These are phyloP conservation scores for Lachnellula occidentalis DNA, from an alignment of 2,329 filamentous ascomycete species.

Conservation along the genomic window DNA sequence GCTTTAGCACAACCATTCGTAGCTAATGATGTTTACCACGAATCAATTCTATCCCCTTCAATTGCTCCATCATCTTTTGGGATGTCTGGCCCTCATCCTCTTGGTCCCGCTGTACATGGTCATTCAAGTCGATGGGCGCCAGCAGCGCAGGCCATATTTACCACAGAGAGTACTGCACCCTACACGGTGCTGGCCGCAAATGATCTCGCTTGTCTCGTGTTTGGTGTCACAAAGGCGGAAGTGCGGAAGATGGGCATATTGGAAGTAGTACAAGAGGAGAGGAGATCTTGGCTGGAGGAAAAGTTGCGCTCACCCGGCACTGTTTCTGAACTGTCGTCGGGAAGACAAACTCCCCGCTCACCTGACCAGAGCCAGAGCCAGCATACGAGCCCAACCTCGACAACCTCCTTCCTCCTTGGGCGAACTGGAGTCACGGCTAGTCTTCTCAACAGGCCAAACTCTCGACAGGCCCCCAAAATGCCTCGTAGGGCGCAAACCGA, in stretches of 20 bases:
- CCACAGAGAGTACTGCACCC: conserved; percentile 81
- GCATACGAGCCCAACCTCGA: conserved; percentile 30
- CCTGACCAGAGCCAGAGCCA: conserved; percentile 19
- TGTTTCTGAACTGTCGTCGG: conserved; percentile 32
- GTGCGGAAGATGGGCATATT: conserved; percentile 92
- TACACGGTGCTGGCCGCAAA: conserved; percentile 98
- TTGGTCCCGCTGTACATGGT: conserved; percentile 65
- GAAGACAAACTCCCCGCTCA: conserved; percentile 18
- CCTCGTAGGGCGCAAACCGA: conserved; percentile 58
- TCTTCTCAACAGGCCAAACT: conserved; percentile 68
- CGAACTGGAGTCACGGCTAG: conserved; percentile 69
- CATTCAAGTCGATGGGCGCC: conserved; percentile 88
- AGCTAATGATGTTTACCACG: conserved; percentile 23
- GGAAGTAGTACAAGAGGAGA: conserved; percentile 87
- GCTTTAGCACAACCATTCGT: conserved; percentile 71
- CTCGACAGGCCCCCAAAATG: conserved; percentile 46
- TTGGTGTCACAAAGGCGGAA: conserved; percentile 95
- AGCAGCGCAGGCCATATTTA: conserved; percentile 93
- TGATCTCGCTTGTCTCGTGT: conserved; percentile 93
- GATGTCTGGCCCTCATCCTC: conserved; percentile 23
- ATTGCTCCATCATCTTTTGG: conserved; percentile 34
- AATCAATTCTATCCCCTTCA: conserved; percentile 38
- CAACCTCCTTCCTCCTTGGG: conserved; percentile 60
- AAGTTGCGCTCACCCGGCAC: conserved; percentile 65
- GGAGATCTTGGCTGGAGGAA: conserved; percentile 81